These are phyloP conservation scores for Aspergillus terreus DNA, from an alignment of 2,329 filamentous ascomycete species.

Conservation along the genomic window DNA sequence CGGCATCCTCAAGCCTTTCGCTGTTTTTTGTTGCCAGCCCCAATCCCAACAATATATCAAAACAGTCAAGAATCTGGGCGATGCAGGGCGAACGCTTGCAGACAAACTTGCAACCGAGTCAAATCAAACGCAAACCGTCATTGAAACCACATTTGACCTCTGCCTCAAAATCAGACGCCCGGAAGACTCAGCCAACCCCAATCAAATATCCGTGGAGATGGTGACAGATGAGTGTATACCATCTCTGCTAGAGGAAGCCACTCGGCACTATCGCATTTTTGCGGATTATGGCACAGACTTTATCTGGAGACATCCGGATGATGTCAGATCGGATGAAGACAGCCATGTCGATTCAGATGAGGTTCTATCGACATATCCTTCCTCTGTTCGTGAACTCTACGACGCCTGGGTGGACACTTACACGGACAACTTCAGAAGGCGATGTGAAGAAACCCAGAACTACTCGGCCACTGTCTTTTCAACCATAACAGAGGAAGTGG, in stretches of 20 bases:
- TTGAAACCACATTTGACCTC: constrained; percentile 15
- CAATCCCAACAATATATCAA: constrained; percentile 15
- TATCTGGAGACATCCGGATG: constrained; percentile 12
- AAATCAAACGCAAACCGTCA: neutral
- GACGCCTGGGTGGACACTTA: constrained; percentile 16
- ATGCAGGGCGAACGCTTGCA: constrained; percentile 11
- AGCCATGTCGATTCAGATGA: neutral
- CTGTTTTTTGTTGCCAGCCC: constrained; percentile 11
- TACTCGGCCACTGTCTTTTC: constrained; percentile 9
- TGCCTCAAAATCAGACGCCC: constrained; percentile 4
- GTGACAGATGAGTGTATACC: neutral
- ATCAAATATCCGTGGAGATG: neutral
- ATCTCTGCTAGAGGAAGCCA: neutral
- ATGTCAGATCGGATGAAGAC: constrained; percentile 2
- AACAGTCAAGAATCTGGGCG: constrained; percentile 11
- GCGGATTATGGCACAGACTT: constrained; percentile 17
- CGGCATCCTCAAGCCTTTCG: constrained; percentile 8
- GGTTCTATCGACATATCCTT: constrained; percentile 8
- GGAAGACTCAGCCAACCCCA: neutral
- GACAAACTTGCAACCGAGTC: constrained; percentile 4
- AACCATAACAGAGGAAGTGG: constrained; percentile 12
- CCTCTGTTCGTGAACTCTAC: constrained; percentile 11
- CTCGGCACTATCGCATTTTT: constrained; percentile 16
- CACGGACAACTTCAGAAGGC: constrained; percentile 7
- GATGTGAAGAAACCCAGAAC: constrained; percentile 7